Conservation (phyloP, 192 early-diverging fungal genomes). For the Podochytrium sp. region DNA sequence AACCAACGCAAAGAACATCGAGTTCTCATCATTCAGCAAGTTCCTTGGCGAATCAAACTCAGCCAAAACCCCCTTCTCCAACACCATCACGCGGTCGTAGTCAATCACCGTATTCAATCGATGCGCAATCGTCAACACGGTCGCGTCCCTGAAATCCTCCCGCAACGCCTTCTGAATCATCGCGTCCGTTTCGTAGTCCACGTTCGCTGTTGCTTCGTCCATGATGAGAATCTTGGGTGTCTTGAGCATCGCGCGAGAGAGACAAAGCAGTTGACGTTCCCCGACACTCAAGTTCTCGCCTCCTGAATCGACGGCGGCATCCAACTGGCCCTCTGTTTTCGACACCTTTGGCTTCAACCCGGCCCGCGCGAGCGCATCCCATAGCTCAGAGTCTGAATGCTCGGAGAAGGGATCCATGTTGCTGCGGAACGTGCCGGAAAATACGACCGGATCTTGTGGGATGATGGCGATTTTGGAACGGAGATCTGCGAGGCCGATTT, state of each 20-base stretch:
- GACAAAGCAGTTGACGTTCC: constrained; percentile 64
- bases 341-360: constrained; percentile 68
- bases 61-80: constrained; percentile 47
- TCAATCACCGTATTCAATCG: constrained; percentile 51
- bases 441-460: constrained; percentile 85
- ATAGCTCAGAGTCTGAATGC: constrained; percentile 70
- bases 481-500: constrained; percentile 37
- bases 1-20: constrained; percentile 60
- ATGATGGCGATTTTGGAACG: constrained; percentile 76
- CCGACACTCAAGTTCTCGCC: constrained; percentile 88
- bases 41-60: constrained; percentile 61
- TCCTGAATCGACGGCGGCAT: constrained; percentile 69
- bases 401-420: constrained; percentile 77
- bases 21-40: constrained; percentile 48
- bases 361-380: constrained; percentile 68
- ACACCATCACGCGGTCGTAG: constrained; percentile 55
- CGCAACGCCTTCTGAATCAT: constrained; percentile 74
- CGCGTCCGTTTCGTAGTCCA: constrained; percentile 81
- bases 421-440: constrained; percentile 50
- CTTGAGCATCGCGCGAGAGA: constrained; percentile 57
- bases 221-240: constrained; percentile 53
- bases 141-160: constrained; percentile 68
- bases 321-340: constrained; percentile 54
- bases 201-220: constrained; percentile 59
- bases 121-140: constrained; percentile 52